Conservation (phyloP, 140 eudicot species). For the Anethum foeniculum region DNA sequence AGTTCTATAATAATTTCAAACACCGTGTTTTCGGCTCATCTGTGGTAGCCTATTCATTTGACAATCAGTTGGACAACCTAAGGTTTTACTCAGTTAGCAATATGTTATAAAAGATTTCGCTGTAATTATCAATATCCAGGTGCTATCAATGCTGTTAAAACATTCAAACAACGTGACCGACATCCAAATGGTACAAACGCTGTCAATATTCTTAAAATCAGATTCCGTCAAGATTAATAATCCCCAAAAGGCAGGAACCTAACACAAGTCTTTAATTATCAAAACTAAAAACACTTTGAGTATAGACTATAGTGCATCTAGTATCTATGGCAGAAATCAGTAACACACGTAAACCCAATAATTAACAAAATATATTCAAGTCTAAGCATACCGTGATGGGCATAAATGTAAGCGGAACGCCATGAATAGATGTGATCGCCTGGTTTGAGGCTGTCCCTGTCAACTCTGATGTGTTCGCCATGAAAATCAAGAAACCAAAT, state of each 20-base stretch:
- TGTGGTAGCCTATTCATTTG: not conserved
- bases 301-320: not conserved
- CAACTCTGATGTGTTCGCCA: conserved; percentile 25
- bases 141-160: not conserved
- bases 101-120: conserved; percentile 24
- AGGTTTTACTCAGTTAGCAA: not conserved
- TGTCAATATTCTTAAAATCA: no score
- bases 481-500: not conserved
- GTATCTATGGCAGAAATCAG: not conserved
- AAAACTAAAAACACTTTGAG: not conserved
- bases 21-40: not conserved
- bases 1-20: no score
- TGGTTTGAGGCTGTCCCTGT: conserved; percentile 53
- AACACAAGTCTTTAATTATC: not conserved
- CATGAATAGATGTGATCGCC: conserved; percentile 92
- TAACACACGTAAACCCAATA: not conserved
- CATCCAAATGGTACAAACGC: not conserved
- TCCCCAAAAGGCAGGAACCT: no score
- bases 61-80: no score
- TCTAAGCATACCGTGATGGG: conserved; percentile 58
- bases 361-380: not conserved
- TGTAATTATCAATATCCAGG: conserved; percentile 25
- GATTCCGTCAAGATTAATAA: not conserved
- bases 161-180: no score
- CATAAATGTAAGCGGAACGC: conserved; percentile 80